Evolutionary conservation across 371 early-diverging fungal genomes (phyloP), one percentile per base, ranked within the genome.

Genomic region (Mucor irregularis): DNA sequence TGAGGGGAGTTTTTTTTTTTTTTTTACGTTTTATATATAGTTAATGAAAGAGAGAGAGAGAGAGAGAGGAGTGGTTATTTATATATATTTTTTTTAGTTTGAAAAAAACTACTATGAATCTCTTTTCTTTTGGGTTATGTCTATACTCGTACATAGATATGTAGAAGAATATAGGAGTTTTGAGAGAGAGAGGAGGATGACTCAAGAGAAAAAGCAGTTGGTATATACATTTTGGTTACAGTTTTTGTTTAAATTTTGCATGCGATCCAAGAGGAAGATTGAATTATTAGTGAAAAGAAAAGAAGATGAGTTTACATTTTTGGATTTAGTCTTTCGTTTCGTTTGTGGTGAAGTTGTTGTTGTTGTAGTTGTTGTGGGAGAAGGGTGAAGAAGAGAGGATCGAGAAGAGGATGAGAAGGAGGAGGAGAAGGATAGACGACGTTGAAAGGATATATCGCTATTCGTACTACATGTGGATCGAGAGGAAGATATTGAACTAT

Each of bases 201-300:
- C 16, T 53, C 16, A 37, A 28, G 28, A 19, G 38, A 47, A 55
- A 11, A 55, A 46, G 22, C 21, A 30, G 46, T 37, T 47, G 29
- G 55, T 46, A 55, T 55, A 55, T 55, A 55, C 55, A 55, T 55
- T 55, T 55, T 55, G 55, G 9, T 55, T 21, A 30, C 31, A 16
- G 42, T 7, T 17, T 48, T 31, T 8, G 38, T 16, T 42, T 42
- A 25, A 13, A 21, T 42, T 14, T 22, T 21, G 24, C 21, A 22
- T 42, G 3, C 42, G 42, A 13, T 42, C 30, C 28, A 29, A 39
- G 16, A 51, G 24, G 11, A 48, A 19, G 24, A 48, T 33, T 11
- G 33, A 33, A 11, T 25, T 16, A 13, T 48, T 11, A 19, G 33
- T 17, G 25, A 48, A 30, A n/a, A 48, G 31, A 30, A 16, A 34